Conservation (phyloP, 805 yeast genomes). For the Debaryomyces maramus region DNA sequence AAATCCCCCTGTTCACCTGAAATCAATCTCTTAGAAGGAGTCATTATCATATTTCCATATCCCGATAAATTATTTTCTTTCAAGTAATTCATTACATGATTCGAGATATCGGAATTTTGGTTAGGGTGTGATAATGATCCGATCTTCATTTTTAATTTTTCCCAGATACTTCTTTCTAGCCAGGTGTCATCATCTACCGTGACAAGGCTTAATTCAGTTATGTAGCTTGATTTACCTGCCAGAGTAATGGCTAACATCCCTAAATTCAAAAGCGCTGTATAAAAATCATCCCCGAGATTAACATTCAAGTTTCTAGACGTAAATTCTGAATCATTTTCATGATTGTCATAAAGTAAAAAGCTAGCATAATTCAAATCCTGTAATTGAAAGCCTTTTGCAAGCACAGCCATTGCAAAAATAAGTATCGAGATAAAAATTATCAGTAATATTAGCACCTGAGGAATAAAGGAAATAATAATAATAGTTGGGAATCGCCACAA, state of each 20-base stretch:
- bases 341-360: constrained; percentile 24
- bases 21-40: constrained; percentile 27
- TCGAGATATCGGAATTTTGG: background rate
- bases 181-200: constrained; percentile 54
- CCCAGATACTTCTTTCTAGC: constrained; percentile 44
- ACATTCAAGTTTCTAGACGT: constrained; percentile 33
- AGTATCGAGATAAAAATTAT: constrained; percentile 52
- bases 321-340: constrained; percentile 19
- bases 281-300: constrained; percentile 60
- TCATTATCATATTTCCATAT: constrained; percentile 24
- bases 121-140: background rate
- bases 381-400: constrained; percentile 49
- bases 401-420: constrained; percentile 58
- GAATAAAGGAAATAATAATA: constrained; percentile 59
- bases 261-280: constrained; percentile 56
- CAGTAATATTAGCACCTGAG: constrained; percentile 57
- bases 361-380: constrained; percentile 38
- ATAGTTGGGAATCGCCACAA: constrained; percentile 53
- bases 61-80: constrained; percentile 13
- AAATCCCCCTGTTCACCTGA: constrained; percentile 11
- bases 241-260: constrained; percentile 67
- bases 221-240: constrained; percentile 64
- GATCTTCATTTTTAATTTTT: constrained; percentile 4
- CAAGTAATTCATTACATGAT: constrained; percentile 3
- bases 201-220: constrained; percentile 55